Percentiles rank a stretch among this genome's conserved stretches.
Evolutionary conservation across 768 basidiomycete genomes (phyloP).

Genomic region (Xerocomellus intermedius): DNA sequence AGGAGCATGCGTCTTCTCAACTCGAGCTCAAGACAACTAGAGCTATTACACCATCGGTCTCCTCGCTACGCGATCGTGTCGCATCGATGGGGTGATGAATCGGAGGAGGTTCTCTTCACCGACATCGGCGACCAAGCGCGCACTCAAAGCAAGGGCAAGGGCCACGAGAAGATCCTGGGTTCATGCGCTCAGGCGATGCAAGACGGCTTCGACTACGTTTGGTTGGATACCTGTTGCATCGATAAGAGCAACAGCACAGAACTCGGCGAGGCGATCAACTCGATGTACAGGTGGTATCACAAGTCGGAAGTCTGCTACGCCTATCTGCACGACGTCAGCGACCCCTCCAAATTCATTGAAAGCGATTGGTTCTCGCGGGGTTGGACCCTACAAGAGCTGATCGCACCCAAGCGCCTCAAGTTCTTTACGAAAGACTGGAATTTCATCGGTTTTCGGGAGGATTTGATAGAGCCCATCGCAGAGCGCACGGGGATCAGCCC

Average conservation of each 20-base stretch:
- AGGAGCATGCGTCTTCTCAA: slow-evolving; percentile 27
- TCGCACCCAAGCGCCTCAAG: slow-evolving; percentile 26
- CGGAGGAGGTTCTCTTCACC: slow-evolving; percentile 23
- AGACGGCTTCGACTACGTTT: slow-evolving; percentile 23
- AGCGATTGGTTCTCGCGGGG: slow-evolving; percentile 34
- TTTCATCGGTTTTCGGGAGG: slow-evolving; percentile 14
- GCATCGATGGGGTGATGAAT: slow-evolving; percentile 27
- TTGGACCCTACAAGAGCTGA: slow-evolving; percentile 32
- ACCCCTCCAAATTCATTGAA: slow-evolving; percentile 10
- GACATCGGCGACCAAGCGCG: slow-evolving; percentile 20
- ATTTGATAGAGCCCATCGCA: slow-evolving; percentile 12
- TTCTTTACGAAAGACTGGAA: slow-evolving; percentile 31
- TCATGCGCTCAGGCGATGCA: slow-evolving; percentile 17
- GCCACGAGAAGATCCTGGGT: slow-evolving; percentile 22
- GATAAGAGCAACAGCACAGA: slow-evolving; percentile 28
- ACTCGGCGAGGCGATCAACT: slow-evolving; percentile 30
- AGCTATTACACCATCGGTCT: slow-evolving; percentile 4
- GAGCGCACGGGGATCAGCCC: slow-evolving; percentile 15
- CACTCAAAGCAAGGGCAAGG: slow-evolving; percentile 14
- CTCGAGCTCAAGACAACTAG: slow-evolving; percentile 13
- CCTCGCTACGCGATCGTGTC: slow-evolving; percentile 26
- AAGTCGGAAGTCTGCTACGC: slow-evolving; percentile 26
- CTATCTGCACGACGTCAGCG: slow-evolving; percentile 27
- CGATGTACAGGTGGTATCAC: slow-evolving; percentile 36
- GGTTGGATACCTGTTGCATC: slow-evolving; percentile 37